phyloP scores from a whole-genome alignment of 1,139 yeast genomes.

The Candida tetrigidarum region DNA sequence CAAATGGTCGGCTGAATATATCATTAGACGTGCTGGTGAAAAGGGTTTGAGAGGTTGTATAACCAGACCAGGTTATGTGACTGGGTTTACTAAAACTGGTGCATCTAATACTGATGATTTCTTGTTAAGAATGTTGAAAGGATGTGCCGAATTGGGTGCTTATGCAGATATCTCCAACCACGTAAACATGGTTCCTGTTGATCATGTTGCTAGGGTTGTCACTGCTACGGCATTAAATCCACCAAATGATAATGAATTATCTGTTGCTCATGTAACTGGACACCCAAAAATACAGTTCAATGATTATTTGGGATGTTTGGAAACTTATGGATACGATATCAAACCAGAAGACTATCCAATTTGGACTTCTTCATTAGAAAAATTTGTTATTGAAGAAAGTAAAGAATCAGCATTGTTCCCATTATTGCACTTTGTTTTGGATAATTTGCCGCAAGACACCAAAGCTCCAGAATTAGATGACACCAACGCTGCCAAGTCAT shows the following conservation, averaged over 20 bases:
- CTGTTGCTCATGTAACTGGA: slow-evolving; percentile 95
- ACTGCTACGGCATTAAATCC: slow-evolving; percentile 85
- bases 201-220: slow-evolving; percentile 93
- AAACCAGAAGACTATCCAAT: slow-evolving; percentile 65
- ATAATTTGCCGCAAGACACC: slow-evolving; percentile 86
- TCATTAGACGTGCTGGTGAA: slow-evolving; percentile 85
- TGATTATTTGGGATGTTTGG: slow-evolving; percentile 69
- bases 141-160: slow-evolving; percentile 84
- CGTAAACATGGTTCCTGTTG: slow-evolving; percentile 98
- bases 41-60: slow-evolving; percentile 88
- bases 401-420: slow-evolving; percentile 91
- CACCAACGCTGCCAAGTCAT: slow-evolving; percentile 67
- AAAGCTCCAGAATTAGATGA: slow-evolving; percentile 97
- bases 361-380: slow-evolving; percentile 82
- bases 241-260: slow-evolving; percentile 52
- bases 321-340: slow-evolving; percentile 73
- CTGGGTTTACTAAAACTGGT: slow-evolving; percentile 85
- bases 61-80: slow-evolving; percentile 94
- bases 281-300: slow-evolving; percentile 89
- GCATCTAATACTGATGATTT: slow-evolving; percentile 96
- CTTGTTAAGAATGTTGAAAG: slow-evolving; percentile 91
- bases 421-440: slow-evolving; percentile 89
- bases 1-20: slow-evolving; percentile 95
- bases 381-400: slow-evolving; percentile 69
- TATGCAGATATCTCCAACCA: slow-evolving; percentile 86